Conservation (phyloP, 2,329 filamentous ascomycete species). For the Apiospora sp. region DNA sequence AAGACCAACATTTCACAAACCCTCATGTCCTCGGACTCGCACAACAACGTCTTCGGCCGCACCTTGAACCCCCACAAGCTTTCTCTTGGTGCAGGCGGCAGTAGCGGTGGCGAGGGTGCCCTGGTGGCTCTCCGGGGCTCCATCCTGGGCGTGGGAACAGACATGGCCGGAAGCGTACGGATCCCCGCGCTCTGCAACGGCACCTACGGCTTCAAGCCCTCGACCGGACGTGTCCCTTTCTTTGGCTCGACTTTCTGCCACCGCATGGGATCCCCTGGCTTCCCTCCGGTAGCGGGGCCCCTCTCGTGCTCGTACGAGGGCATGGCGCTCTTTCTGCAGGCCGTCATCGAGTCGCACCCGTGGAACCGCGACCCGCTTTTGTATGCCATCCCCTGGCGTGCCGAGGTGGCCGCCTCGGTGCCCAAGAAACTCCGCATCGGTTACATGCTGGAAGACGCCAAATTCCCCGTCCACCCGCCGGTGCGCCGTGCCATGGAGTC, state of each 20-base stretch:
- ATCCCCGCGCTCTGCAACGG: not conserved
- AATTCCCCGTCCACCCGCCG: not conserved
- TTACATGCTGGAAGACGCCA: not conserved
- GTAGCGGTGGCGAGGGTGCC: conserved; percentile 1
- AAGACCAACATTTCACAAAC: conserved; percentile 6
- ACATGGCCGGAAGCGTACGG: not conserved
- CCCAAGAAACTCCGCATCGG: not conserved
- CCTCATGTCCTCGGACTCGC: not conserved
- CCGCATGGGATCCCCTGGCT: not conserved
- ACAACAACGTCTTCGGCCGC: conserved; percentile 10
- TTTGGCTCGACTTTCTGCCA: not conserved
- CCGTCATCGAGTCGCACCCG: not conserved
- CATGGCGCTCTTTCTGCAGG: not conserved
- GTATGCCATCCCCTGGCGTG: not conserved
- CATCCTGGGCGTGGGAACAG: not conserved
- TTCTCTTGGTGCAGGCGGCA: not conserved
- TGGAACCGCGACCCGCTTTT: not conserved
- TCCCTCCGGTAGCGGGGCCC: not conserved
- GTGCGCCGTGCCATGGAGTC: not conserved
- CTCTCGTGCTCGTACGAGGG: not conserved
- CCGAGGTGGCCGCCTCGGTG: not conserved
- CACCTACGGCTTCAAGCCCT: conserved; percentile 8
- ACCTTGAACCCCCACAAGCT: conserved; percentile 2
- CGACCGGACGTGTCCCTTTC: not conserved
- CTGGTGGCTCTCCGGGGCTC: conserved; percentile 6